Conservation (phyloP, 441 rosid genomes). For the Gossypium schwendimanii region DNA sequence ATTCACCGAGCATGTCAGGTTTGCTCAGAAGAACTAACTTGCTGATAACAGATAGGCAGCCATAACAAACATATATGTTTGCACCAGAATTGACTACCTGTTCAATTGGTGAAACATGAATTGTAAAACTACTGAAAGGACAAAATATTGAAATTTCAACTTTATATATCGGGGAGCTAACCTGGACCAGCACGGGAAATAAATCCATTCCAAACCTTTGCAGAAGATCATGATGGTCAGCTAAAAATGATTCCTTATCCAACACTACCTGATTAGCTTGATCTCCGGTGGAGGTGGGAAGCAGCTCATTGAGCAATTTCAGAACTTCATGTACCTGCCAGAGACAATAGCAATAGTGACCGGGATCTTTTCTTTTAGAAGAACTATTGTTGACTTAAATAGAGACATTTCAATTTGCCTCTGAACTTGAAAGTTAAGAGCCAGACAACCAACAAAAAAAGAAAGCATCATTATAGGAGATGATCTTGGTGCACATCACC, state of each 20-base stretch:
- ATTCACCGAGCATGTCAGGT: slow-evolving; percentile 54
- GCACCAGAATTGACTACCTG: slow-evolving; percentile 95
- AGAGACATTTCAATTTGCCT: not conserved
- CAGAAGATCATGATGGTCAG: slow-evolving; percentile 55
- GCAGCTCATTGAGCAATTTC: slow-evolving; percentile 82
- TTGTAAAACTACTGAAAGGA: slow-evolving; percentile 11
- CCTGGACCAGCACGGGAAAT: slow-evolving; percentile 79
- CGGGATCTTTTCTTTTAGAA: slow-evolving; percentile 3
- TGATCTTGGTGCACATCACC: not conserved
- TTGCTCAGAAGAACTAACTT: slow-evolving; percentile 62
- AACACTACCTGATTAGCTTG: slow-evolving; percentile 36
- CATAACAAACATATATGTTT: slow-evolving; percentile 61
- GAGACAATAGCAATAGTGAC: slow-evolving; percentile 8
- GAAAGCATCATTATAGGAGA: not conserved
- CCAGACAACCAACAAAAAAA: not conserved
- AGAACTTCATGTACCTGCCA: slow-evolving; percentile 80
- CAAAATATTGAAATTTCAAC: not conserved
- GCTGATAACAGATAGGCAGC: slow-evolving; percentile 70
- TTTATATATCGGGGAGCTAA: slow-evolving; percentile 24
- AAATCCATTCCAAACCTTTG: slow-evolving; percentile 57
- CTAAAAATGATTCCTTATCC: slow-evolving; percentile 63
- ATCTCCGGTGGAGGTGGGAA: slow-evolving; percentile 48
- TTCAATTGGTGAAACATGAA: slow-evolving; percentile 11
- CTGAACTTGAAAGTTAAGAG: no score
- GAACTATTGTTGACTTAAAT: slow-evolving; percentile 3